Evolutionary conservation across 2,329 filamentous ascomycete species (phyloP).

Genomic region (Acrocalymma vagum): DNA sequence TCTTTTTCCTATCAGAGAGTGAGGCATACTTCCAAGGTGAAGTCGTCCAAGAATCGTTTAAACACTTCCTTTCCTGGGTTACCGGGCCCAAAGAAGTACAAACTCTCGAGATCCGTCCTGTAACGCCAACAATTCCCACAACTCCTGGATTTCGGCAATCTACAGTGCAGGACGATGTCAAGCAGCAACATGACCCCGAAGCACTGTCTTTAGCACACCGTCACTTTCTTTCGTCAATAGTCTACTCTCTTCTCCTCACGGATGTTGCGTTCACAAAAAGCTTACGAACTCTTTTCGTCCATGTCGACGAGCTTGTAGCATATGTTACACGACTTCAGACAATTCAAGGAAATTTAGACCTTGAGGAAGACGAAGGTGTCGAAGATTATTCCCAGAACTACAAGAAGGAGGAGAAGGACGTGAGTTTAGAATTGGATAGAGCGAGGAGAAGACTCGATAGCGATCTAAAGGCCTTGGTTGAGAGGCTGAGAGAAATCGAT

Average conservation of each 20-base stretch:
- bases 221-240: conserved; percentile 75
- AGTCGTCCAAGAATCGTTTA: conserved; percentile 82
- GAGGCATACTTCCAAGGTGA: conserved; percentile 91
- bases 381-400: conserved; percentile 64
- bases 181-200: conserved; percentile 77
- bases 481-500: conserved; percentile 69
- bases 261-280: conserved; percentile 69
- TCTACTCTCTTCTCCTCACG: conserved; percentile 72
- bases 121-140: conserved; percentile 12
- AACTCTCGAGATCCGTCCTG: conserved; percentile 5
- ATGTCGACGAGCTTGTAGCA: conserved; percentile 83
- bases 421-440: conserved; percentile 69
- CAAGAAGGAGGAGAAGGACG: conserved; percentile 74
- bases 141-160: conserved; percentile 11
- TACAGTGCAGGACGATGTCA: conserved; percentile 2
- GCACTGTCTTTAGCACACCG: conserved; percentile 82
- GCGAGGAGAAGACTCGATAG: conserved; percentile 71
- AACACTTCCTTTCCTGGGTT: conserved; percentile 81
- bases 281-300: conserved; percentile 72
- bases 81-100: conserved; percentile 37
- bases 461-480: conserved; percentile 70
- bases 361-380: conserved; percentile 83
- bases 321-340: conserved; percentile 78
- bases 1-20: conserved; percentile 89
- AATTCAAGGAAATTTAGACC: conserved; percentile 80